These are phyloP conservation scores for Gloeopeniophorella convolvens DNA, from an alignment of 768 basidiomycete species.

Conservation along the genomic window DNA sequence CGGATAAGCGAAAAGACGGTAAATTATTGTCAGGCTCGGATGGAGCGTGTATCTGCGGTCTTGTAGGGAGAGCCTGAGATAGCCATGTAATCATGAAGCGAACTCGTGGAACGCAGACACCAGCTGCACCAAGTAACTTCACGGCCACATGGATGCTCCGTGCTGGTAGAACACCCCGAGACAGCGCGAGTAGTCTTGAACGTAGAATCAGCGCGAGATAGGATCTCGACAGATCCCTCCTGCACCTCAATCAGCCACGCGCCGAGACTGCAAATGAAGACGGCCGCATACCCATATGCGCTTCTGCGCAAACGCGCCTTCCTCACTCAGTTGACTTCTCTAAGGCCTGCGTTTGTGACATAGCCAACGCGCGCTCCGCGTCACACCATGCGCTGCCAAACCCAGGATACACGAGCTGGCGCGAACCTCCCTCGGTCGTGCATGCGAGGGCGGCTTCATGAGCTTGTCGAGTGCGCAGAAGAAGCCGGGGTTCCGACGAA, in stretches of 20 bases:
- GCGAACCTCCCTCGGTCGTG: conserved; percentile 11
- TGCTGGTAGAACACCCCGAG: too few species aligned
- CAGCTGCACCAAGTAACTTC: too few species aligned
- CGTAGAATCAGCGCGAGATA: conserved; percentile 7
- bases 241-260: too few species aligned
- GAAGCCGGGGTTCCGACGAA: not conserved
- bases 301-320: conserved; percentile 3
- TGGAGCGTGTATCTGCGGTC: too few species aligned
- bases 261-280: not conserved
- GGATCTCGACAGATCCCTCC: conserved; percentile 14
- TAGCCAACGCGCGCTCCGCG: conserved; percentile 1
- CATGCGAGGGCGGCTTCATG: not conserved
- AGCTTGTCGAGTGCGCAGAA: not conserved
- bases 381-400: conserved; percentile 9
- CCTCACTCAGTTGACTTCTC: conserved; percentile 14
- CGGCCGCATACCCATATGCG: conserved; percentile 9
- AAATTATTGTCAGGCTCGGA: too few species aligned
- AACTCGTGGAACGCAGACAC: too few species aligned
- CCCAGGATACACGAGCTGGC: conserved; percentile 14
- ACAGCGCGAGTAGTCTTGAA: not conserved
- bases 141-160: too few species aligned
- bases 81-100: too few species aligned
- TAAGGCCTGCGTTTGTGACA: not conserved
- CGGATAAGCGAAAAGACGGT: too few species aligned
- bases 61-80: too few species aligned